Conservation (phyloP, 2,329 filamentous ascomycete species). For the Hirsutella thompsonii region DNA sequence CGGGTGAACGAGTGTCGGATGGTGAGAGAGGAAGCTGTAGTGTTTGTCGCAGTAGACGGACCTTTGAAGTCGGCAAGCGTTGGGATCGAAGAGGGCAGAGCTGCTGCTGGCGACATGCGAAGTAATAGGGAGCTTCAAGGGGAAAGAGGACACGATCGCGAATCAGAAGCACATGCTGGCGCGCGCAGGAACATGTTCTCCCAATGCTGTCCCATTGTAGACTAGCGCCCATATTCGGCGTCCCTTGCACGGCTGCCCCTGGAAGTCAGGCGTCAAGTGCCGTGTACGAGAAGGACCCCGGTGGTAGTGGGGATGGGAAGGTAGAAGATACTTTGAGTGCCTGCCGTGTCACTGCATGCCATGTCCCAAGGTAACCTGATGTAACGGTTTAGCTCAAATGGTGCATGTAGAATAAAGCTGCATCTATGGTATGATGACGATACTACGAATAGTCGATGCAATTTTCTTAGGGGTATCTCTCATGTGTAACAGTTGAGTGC, state of each 20-base stretch:
- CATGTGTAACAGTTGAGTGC: too few species aligned
- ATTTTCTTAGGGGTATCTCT: too few species aligned
- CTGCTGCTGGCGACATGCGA: neutral
- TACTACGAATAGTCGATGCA: too few species aligned
- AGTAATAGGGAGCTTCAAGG: neutral
- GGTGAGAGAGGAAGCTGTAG: neutral
- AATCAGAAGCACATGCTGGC: conserved; percentile 1
- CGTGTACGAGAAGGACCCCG: too few species aligned
- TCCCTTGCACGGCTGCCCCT: neutral
- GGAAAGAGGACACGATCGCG: conserved; percentile 6
- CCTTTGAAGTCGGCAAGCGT: neutral
- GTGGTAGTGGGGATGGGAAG: too few species aligned
- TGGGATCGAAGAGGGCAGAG: neutral
- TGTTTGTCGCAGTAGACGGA: neutral
- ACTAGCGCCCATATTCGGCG: neutral
- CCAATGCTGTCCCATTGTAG: neutral
- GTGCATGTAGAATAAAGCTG: too few species aligned
- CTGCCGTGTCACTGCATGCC: too few species aligned
- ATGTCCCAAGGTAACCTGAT: too few species aligned
- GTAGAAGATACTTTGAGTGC: too few species aligned
- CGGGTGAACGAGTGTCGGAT: neutral
- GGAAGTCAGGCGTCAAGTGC: neutral
- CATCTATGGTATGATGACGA: too few species aligned
- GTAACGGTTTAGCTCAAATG: too few species aligned
- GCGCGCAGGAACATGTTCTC: neutral